Evolutionary conservation across 2,329 filamentous ascomycete genomes (phyloP).

Genomic region (Teratosphaeria viscida): DNA sequence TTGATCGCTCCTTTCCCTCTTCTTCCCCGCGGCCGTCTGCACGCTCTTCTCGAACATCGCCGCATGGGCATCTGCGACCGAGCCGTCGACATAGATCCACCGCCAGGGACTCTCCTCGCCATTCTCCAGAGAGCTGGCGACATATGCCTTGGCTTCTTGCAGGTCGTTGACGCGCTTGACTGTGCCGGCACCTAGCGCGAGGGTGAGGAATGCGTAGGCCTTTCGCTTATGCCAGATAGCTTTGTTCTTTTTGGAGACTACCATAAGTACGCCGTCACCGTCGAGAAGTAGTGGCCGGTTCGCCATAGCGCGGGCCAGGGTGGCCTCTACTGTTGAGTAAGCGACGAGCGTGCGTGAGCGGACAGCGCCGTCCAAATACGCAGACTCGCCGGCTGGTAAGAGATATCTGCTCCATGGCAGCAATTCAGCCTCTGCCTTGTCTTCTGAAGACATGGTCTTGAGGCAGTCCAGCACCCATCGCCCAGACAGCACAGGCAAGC

Average conservation of each 20-base stretch:
- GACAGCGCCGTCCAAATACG: constrained; percentile 63
- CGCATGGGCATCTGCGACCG: constrained; percentile 44
- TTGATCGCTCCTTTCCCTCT: constrained; percentile 26
- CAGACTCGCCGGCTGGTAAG: constrained; percentile 72
- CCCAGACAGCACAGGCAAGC: constrained; percentile 72
- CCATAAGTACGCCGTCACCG: constrained; percentile 63
- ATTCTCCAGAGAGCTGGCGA: constrained; percentile 35
- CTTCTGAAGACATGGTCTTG: constrained; percentile 5
- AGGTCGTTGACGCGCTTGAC: constrained; percentile 57
- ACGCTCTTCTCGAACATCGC: constrained; percentile 33
- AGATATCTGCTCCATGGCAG: constrained; percentile 73
- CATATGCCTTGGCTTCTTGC: constrained; percentile 49
- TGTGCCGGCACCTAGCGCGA: constrained; percentile 60
- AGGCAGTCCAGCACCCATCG: constrained; percentile 73
- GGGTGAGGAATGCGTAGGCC: constrained; percentile 70
- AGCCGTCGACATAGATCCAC: constrained; percentile 70
- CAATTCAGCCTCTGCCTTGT: constrained; percentile 40
- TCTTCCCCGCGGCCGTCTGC: constrained; percentile 33
- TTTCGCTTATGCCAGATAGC: constrained; percentile 50
- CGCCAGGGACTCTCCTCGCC: constrained; percentile 50
- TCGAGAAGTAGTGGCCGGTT: constrained; percentile 25
- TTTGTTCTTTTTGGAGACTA: constrained; percentile 45
- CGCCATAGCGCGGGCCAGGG: constrained; percentile 47
- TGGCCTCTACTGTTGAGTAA: constrained; percentile 49
- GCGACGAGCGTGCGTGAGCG: constrained; percentile 59